Percentiles rank a stretch among this genome's conserved stretches.
Conservation (phyloP, 2,329 filamentous ascomycete genomes). For the Lomentospora prolificans region DNA sequence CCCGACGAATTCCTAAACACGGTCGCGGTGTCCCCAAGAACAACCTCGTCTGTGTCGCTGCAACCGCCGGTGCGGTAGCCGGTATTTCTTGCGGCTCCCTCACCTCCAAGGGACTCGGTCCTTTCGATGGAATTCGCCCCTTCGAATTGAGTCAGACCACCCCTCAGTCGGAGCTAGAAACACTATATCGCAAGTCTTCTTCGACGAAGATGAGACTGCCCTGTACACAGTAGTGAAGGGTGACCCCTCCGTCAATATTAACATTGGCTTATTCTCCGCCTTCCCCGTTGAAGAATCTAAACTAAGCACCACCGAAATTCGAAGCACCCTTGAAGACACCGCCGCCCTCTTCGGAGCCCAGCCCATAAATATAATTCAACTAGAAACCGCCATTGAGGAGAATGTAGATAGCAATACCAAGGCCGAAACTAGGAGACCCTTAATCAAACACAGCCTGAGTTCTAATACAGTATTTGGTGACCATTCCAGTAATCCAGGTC, state of each 20-base stretch:
- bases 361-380: no score
- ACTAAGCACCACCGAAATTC: neutral
- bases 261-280: constrained; percentile 44
- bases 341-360: constrained; percentile 46
- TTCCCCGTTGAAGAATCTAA: constrained; percentile 29
- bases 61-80: constrained; percentile 30
- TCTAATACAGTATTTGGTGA: no score
- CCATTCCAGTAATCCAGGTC: no score
- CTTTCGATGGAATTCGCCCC: constrained; percentile 33
- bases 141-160: constrained; percentile 46
- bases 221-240: constrained; percentile 53
- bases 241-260: constrained; percentile 40
- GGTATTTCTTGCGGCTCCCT: constrained; percentile 36
- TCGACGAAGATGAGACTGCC: constrained; percentile 40
- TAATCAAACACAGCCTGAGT: no score
- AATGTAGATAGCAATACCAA: no score
- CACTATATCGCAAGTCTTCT: constrained; percentile 51
- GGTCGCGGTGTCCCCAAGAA: constrained; percentile 35
- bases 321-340: constrained; percentile 36
- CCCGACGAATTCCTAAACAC: constrained; percentile 44
- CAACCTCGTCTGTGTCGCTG: constrained; percentile 34
- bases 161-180: constrained; percentile 46
- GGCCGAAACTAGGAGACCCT: no score
- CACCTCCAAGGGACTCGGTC: constrained; percentile 24
- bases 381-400: no score